Conservation (phyloP, 1,284 basidiomycete genomes). For the Apiotrichum akiyoshidainum region DNA sequence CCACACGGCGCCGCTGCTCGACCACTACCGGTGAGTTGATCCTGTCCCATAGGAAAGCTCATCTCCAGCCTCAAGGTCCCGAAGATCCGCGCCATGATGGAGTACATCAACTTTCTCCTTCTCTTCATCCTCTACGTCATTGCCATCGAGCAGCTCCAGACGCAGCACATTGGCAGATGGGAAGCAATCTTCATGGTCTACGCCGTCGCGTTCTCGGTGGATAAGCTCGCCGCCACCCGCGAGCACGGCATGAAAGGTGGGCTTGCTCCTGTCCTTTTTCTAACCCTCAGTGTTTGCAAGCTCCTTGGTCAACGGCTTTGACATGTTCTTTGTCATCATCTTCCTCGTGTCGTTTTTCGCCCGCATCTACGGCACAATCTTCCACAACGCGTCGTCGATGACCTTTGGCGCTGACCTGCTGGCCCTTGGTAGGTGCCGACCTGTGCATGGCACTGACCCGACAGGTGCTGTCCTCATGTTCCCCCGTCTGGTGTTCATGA, state of each 20-base stretch:
- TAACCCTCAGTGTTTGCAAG: slow-evolving; percentile 42
- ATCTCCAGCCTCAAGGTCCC: slow-evolving; percentile 78
- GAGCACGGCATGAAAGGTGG: slow-evolving; percentile 76
- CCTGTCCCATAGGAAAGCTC: neutral
- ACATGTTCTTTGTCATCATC: slow-evolving; percentile 69
- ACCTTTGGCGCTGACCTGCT: slow-evolving; percentile 43
- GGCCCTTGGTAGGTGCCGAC: slow-evolving; percentile 34
- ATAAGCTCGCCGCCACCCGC: slow-evolving; percentile 89
- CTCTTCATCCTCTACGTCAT: slow-evolving; percentile 78
- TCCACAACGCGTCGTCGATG: slow-evolving; percentile 60
- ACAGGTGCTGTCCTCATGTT: slow-evolving; percentile 81
- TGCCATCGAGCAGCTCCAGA: slow-evolving; percentile 71
- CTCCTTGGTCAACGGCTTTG: slow-evolving; percentile 68
- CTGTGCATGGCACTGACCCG: neutral
- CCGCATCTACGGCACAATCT: slow-evolving; percentile 67
- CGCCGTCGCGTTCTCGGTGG: slow-evolving; percentile 77
- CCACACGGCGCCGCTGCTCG: slow-evolving; percentile 81
- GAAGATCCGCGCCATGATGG: slow-evolving; percentile 79
- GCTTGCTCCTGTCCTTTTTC: slow-evolving; percentile 4
- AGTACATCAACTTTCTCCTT: slow-evolving; percentile 77
- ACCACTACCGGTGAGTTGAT: slow-evolving; percentile 75
- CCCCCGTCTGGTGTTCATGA: slow-evolving; percentile 82
- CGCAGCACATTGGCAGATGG: slow-evolving; percentile 60
- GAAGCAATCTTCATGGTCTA: slow-evolving; percentile 79
- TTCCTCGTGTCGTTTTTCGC: slow-evolving; percentile 71